A percentile compares a stretch with the other conserved stretches of the same genome.
Evolutionary conservation across 768 basidiomycete genomes (phyloP).

Genomic region (Amanita inopinata): DNA sequence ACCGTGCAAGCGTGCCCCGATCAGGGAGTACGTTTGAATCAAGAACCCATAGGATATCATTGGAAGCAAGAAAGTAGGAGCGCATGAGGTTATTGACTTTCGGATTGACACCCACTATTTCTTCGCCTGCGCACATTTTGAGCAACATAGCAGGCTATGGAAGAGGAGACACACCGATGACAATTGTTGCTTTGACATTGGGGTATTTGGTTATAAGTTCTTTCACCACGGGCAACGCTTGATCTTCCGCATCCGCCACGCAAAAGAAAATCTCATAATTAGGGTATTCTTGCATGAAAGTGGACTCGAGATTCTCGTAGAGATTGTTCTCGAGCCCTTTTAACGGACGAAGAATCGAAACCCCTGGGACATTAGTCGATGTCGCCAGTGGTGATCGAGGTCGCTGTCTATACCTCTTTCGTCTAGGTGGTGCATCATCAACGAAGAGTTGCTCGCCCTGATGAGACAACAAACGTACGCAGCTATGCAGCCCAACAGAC

Average conservation of each 20-base stretch:
- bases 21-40: conserved; percentile 89
- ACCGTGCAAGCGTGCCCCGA: conserved; percentile 70
- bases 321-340: conserved; percentile 94
- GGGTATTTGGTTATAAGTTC: conserved; percentile 77
- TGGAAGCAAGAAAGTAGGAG: conserved; percentile 66
- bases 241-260: conserved; percentile 82
- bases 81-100: conserved; percentile 95
- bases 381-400: conserved; percentile 52
- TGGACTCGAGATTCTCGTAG: conserved; percentile 92
- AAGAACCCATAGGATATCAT: conserved; percentile 94
- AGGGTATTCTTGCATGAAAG: conserved; percentile 85
- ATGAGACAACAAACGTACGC: conserved; percentile 43
- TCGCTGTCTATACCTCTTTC: conserved; percentile 62
- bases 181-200: conserved; percentile 54
- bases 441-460: not conserved
- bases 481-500: conserved; percentile 53
- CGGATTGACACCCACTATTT: conserved; percentile 84
- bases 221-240: conserved; percentile 75
- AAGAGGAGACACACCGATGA: conserved; percentile 50
- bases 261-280: conserved; percentile 88
- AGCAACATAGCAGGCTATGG: conserved; percentile 3
- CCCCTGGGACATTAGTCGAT: conserved; percentile 59
- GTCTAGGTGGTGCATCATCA: conserved; percentile 31
- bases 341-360: conserved; percentile 88
- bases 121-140: conserved; percentile 46